Conservation (phyloP, 2,329 filamentous ascomycete species). For the Exutisphaerella laricina region DNA sequence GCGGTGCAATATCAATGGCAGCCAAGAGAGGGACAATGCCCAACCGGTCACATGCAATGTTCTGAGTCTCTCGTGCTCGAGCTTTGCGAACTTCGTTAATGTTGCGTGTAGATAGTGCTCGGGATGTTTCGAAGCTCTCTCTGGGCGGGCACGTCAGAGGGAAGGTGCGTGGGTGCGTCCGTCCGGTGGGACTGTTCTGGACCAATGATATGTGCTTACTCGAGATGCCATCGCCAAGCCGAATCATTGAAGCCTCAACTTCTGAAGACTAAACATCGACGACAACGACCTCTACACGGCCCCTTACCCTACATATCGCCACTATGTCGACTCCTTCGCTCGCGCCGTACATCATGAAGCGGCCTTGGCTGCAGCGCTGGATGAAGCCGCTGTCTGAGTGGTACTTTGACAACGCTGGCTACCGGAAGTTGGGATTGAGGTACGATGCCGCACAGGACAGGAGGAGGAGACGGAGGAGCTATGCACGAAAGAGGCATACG, state of each 20-base stretch:
- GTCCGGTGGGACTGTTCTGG: no score
- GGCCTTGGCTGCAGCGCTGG: conserved; percentile 77
- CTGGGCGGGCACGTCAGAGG: no score
- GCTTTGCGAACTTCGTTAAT: no score
- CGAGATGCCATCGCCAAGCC: no score
- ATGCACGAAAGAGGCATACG: no score
- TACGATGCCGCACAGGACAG: conserved; percentile 43
- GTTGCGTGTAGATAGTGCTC: neutral
- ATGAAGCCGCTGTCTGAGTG: conserved; percentile 78
- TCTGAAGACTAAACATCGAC: no score
- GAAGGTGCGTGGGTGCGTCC: no score
- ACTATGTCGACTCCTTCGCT: conserved; percentile 67
- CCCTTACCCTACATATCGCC: conserved; percentile 22
- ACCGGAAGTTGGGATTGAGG: conserved; percentile 88
- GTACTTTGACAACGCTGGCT: conserved; percentile 85
- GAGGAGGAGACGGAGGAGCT: neutral
- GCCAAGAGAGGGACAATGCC: neutral
- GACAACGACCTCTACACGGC: conserved; percentile 16
- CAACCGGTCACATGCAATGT: neutral
- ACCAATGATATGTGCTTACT: no score
- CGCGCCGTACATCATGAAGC: conserved; percentile 70
- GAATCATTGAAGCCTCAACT: no score
- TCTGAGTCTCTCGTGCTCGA: no score
- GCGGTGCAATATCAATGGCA: neutral
- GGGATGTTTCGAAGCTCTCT: neutral